Conservation (phyloP, 2,329 filamentous ascomycete genomes). For the Diaporthe destruens region DNA sequence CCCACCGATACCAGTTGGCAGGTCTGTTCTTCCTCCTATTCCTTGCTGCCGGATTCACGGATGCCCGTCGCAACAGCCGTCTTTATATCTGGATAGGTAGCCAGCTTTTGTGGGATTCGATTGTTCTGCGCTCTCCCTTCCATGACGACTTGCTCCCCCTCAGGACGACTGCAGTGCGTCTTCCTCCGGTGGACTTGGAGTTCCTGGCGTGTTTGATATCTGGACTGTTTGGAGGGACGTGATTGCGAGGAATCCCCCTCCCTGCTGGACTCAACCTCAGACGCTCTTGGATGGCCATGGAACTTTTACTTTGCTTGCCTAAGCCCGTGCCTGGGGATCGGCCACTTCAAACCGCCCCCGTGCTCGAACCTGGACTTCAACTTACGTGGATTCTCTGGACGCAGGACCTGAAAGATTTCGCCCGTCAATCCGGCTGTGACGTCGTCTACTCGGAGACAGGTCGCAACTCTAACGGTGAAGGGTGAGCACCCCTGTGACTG, state of each 20-base stretch:
- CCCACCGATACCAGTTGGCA: conserved; percentile 99
- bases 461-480: conserved; percentile 91
- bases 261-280: conserved; percentile 31
- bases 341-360: conserved; percentile 36
- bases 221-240: conserved; percentile 38
- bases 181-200: conserved; percentile 38
- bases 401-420: conserved; percentile 99
- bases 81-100: conserved; percentile 42
- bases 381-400: conserved; percentile 83
- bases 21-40: conserved; percentile 85
- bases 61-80: conserved; percentile 44
- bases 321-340: conserved; percentile 38
- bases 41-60: conserved; percentile 62
- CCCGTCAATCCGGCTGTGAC: conserved; percentile 94
- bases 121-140: conserved; percentile 34
- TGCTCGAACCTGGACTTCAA: conserved; percentile 67
- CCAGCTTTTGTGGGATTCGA: conserved; percentile 40
- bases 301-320: conserved; percentile 39
- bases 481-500: conserved; percentile 71
- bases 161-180: conserved; percentile 43
- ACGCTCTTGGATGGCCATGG: conserved; percentile 40
- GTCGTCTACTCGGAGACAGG: conserved; percentile 98
- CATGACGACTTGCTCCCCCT: conserved; percentile 36
- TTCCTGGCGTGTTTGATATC: conserved; percentile 37
- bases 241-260: conserved; percentile 31